A percentile compares a stretch with the other conserved stretches of the same genome.
These are phyloP conservation scores for Thoreauomyces humboldtii DNA, from an alignment of 192 early-diverging fungal species.

Conservation along the genomic window DNA sequence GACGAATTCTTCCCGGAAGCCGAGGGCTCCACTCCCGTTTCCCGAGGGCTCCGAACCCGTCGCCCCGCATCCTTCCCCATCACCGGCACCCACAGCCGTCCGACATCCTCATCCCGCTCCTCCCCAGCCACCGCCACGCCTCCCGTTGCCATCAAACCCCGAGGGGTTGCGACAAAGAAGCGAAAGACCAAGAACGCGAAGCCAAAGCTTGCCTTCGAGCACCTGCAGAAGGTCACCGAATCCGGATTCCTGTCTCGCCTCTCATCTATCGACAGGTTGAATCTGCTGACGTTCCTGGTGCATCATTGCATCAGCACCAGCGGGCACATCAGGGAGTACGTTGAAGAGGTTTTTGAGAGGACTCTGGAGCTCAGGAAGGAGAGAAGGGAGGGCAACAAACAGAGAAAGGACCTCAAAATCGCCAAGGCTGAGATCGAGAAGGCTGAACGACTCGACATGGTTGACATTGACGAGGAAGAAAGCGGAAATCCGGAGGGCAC, in stretches of 20 bases:
- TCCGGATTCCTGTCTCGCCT: conserved; percentile 42
- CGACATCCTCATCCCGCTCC: not conserved
- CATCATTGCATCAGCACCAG: conserved; percentile 53
- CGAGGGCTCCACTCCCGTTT: not conserved
- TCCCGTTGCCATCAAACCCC: not conserved
- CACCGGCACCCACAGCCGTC: not conserved
- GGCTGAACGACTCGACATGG: too few species aligned
- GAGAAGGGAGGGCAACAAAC: conserved; percentile 69
- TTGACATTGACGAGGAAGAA: conserved; percentile 32
- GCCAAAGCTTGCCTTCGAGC: conserved; percentile 27
- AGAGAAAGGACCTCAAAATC: conserved; percentile 65
- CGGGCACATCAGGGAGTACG: conserved; percentile 58
- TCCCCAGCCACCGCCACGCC: not conserved
- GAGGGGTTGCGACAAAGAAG: conserved; percentile 1
- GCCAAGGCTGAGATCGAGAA: not conserved
- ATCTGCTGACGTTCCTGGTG: conserved; percentile 62
- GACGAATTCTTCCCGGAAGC: conserved; percentile 1
- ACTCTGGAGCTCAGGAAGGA: conserved; percentile 70
- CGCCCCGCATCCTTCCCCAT: not conserved
- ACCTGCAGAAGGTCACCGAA: conserved; percentile 16
- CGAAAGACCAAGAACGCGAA: not conserved
- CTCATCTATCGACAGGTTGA: conserved; percentile 42
- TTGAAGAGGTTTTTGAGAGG: conserved; percentile 71
- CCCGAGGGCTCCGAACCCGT: not conserved
- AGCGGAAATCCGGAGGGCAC: too few species aligned